Conservation (phyloP, 192 early-diverging fungal species). For the Pilobolus umbonatus region DNA sequence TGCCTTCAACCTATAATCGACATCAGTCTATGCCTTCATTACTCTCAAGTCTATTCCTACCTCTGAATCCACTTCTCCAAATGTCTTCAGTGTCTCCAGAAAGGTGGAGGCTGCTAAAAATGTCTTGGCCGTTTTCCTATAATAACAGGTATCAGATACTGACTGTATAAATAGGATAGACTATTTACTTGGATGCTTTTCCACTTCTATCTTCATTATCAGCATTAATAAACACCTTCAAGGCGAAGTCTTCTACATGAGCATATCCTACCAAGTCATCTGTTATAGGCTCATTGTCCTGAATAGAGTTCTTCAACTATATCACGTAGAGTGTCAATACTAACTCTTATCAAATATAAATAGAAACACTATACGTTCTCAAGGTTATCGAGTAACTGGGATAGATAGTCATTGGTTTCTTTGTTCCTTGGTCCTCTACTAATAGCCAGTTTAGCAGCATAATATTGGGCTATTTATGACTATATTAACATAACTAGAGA, state of each 20-base stretch:
- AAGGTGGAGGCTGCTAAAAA: conserved; percentile 89
- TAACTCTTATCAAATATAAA: not conserved
- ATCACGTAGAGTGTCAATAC: too few species aligned
- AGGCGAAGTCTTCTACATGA: conserved; percentile 86
- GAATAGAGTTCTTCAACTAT: conserved; percentile 69
- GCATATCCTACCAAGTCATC: conserved; percentile 73
- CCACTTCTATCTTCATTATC: conserved; percentile 90
- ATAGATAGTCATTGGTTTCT: conserved; percentile 58
- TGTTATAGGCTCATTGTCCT: conserved; percentile 58
- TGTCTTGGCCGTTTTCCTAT: conserved; percentile 81
- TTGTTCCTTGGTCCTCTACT: conserved; percentile 47
- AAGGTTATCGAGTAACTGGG: conserved; percentile 68
- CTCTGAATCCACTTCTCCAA: conserved; percentile 71
- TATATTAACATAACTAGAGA: not conserved
- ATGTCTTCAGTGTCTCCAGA: conserved; percentile 79
- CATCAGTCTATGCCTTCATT: not conserved
- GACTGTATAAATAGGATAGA: not conserved
- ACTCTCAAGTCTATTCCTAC: conserved; percentile 16
- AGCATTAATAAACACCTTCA: conserved; percentile 83
- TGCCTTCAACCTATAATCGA: conserved; percentile 58
- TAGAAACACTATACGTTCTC: conserved; percentile 54
- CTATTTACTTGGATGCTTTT: conserved; percentile 67
- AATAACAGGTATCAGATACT: not conserved
- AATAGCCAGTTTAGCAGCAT: conserved; percentile 80
- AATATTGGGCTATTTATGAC: conserved; percentile 58